Percentiles rank a stretch among this genome's conserved stretches.
phyloP scores from a whole-genome alignment of 306 rosid genomes.

The Neltuma alba region DNA sequence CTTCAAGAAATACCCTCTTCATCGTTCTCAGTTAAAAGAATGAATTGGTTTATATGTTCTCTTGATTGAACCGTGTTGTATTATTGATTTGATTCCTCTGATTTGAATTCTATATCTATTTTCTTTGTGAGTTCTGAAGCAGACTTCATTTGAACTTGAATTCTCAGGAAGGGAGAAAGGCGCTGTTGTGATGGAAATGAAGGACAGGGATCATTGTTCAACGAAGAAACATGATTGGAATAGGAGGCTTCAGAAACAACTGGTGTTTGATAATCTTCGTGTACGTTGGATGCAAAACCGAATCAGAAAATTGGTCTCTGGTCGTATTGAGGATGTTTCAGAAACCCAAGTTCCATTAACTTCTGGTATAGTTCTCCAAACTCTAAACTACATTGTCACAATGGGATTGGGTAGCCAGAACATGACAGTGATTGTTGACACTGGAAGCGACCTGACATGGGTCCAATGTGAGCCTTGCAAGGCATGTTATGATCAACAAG shows the following conservation, averaged over 20 bases:
- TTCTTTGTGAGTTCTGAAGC: no score
- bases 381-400: slow-evolving; percentile 78
- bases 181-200: slow-evolving; percentile 69
- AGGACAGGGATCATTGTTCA: slow-evolving; percentile 65
- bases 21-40: background rate
- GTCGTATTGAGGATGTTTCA: slow-evolving; percentile 39
- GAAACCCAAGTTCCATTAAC: slow-evolving; percentile 66
- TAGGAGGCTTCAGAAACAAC: slow-evolving; percentile 44
- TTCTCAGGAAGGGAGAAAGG: slow-evolving; percentile 64
- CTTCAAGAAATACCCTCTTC: background rate
- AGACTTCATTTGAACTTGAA: slow-evolving; percentile 14
- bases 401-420: slow-evolving; percentile 60
- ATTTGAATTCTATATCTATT: slow-evolving; percentile 2
- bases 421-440: slow-evolving; percentile 78
- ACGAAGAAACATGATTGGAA: slow-evolving; percentile 47
- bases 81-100: background rate
- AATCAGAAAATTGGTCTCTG: slow-evolving; percentile 33
- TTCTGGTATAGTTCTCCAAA: slow-evolving; percentile 64
- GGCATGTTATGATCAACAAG: slow-evolving; percentile 72
- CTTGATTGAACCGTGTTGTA: no score
- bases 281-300: slow-evolving; percentile 57
- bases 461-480: slow-evolving; percentile 85
- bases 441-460: slow-evolving; percentile 93
- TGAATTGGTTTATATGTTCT: background rate
- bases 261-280: slow-evolving; percentile 51